Conservation (phyloP, 208 protist species). For the Porcisia hertigi region DNA sequence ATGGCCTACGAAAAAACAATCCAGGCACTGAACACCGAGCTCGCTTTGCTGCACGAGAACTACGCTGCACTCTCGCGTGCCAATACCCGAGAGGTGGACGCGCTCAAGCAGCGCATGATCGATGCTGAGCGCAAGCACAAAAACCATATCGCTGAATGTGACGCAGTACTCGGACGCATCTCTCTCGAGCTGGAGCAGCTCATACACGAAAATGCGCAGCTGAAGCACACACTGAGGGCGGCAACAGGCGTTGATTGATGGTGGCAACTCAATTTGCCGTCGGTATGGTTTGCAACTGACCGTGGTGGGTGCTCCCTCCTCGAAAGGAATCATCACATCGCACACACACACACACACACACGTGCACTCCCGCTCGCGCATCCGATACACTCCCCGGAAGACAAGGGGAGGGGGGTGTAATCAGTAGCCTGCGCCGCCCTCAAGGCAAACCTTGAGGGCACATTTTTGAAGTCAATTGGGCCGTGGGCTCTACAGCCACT, state of each 20-base stretch:
- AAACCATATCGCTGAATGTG: slow-evolving; percentile 53
- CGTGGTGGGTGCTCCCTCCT: neutral
- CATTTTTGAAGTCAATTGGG: no score
- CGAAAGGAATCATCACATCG: neutral
- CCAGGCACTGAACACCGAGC: slow-evolving; percentile 54
- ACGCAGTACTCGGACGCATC: slow-evolving; percentile 53
- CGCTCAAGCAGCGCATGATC: slow-evolving; percentile 3
- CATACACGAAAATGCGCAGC: slow-evolving; percentile 62
- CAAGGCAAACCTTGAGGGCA: no score
- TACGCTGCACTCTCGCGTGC: slow-evolving; percentile 23
- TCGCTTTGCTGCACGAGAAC: slow-evolving; percentile 41
- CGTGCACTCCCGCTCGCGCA: no score
- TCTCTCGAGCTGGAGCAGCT: slow-evolving; percentile 69
- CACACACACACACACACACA: no score
- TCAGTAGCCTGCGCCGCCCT: no score
- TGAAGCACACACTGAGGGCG: slow-evolving; percentile 41
- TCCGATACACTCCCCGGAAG: no score
- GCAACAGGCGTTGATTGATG: neutral
- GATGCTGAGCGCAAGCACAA: slow-evolving; percentile 24
- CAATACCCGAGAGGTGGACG: slow-evolving; percentile 12
- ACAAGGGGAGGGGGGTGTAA: no score
- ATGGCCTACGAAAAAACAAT: slow-evolving; percentile 59
- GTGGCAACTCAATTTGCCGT: neutral
- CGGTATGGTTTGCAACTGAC: neutral
- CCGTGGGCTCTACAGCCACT: no score